phyloP scores from a whole-genome alignment of 139 green algal genomes.

The Edaphochlamys debaryana region DNA sequence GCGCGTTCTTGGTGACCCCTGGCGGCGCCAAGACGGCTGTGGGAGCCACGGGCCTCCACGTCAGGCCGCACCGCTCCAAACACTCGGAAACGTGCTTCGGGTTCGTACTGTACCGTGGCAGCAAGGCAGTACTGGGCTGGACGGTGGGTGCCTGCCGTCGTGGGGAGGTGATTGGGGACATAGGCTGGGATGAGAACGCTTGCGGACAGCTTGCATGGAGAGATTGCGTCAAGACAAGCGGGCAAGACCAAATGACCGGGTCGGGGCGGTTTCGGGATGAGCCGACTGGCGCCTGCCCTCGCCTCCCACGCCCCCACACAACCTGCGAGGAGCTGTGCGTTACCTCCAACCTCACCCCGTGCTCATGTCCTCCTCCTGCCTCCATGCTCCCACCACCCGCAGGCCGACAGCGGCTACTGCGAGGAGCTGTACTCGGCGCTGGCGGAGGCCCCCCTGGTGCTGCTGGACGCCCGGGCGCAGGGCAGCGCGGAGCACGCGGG shows the following conservation, averaged over 20 bases:
- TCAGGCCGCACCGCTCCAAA: slow-evolving; percentile 21
- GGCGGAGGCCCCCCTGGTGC: slow-evolving; percentile 36
- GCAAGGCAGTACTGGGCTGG: slow-evolving; percentile 47
- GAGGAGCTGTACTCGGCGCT: slow-evolving; percentile 40
- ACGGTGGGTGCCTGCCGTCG: slow-evolving; percentile 47
- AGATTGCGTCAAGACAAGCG: too few relatives aligned
- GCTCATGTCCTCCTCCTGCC: too few relatives aligned
- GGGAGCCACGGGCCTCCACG: slow-evolving; percentile 9
- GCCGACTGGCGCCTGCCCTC: too few relatives aligned
- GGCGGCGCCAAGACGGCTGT: background rate
- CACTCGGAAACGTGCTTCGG: slow-evolving; percentile 59
- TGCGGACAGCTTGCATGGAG: too few relatives aligned
- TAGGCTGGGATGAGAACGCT: too few relatives aligned
- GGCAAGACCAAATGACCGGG: too few relatives aligned
- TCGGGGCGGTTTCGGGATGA: too few relatives aligned
- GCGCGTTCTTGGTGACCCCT: background rate
- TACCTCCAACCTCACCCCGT: too few relatives aligned
- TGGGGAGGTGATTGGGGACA: too few relatives aligned
- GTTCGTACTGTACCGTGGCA: slow-evolving; percentile 34
- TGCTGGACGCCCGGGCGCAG: slow-evolving; percentile 50
- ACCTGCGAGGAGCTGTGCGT: too few relatives aligned
- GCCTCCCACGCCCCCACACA: too few relatives aligned
- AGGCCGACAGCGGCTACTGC: slow-evolving; percentile 58
- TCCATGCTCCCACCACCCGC: too few relatives aligned
- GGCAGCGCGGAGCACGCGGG: slow-evolving; percentile 54